These are phyloP conservation scores for Yarrowia sp. DNA, from an alignment of 805 yeast species.

Conservation along the genomic window DNA sequence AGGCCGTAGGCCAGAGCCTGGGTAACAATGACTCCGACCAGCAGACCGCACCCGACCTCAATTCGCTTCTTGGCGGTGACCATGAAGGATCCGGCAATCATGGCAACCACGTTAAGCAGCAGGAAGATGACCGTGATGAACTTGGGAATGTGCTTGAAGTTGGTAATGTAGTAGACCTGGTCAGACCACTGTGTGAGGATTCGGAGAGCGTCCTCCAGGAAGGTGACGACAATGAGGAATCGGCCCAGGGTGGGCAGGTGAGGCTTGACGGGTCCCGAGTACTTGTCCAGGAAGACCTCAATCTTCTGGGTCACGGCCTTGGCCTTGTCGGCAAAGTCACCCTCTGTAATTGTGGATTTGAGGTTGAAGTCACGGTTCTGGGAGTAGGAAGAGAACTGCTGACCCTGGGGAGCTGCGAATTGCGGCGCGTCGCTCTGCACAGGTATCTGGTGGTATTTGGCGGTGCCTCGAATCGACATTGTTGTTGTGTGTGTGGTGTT, in stretches of 20 bases:
- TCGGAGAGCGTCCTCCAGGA: slow-evolving; percentile 82
- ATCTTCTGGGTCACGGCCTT: slow-evolving; percentile 32
- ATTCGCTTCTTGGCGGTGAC: slow-evolving; percentile 67
- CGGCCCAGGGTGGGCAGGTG: slow-evolving; percentile 83
- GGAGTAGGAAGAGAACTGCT: slow-evolving; percentile 19
- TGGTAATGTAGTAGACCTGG: slow-evolving; percentile 79
- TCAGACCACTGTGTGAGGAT: slow-evolving; percentile 85
- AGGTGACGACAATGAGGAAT: slow-evolving; percentile 87
- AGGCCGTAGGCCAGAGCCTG: slow-evolving; percentile 91
- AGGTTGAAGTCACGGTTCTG: slow-evolving; percentile 22
- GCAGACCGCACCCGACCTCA: slow-evolving; percentile 63
- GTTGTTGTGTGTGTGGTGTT: not conserved
- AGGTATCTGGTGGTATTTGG: slow-evolving; percentile 25
- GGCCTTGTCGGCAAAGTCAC: slow-evolving; percentile 26
- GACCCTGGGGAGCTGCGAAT: slow-evolving; percentile 35
- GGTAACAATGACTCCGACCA: slow-evolving; percentile 65
- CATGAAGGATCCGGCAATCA: slow-evolving; percentile 69
- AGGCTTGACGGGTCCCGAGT: slow-evolving; percentile 40
- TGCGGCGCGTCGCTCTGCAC: slow-evolving; percentile 24
- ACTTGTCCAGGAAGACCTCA: slow-evolving; percentile 37
- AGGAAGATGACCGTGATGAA: slow-evolving; percentile 75
- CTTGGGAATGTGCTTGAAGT: slow-evolving; percentile 73
- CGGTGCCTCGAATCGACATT: slow-evolving; percentile 26
- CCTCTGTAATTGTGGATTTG: slow-evolving; percentile 21
- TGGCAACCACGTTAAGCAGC: slow-evolving; percentile 56